These are phyloP conservation scores for Helotiales sp. DNA, from an alignment of 2,329 filamentous ascomycete species.

Conservation along the genomic window DNA sequence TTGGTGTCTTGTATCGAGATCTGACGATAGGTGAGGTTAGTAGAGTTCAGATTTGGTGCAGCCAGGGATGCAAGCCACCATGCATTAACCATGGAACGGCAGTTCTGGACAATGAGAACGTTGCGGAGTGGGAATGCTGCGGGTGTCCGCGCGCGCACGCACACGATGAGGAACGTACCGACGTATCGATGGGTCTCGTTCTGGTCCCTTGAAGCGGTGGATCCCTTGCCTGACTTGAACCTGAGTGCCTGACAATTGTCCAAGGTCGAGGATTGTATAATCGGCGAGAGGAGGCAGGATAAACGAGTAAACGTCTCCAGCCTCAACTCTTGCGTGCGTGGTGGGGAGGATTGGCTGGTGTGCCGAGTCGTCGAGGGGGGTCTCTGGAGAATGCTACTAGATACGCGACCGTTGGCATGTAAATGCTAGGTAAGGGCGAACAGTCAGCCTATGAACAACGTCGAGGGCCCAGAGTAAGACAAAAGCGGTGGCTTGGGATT, in stretches of 20 bases:
- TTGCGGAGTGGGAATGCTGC: slow-evolving; percentile 21
- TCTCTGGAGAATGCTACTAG: slow-evolving; percentile 28
- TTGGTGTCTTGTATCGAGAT: slow-evolving; percentile 25
- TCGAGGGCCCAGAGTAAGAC: not conserved
- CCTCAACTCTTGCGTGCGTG: slow-evolving; percentile 23
- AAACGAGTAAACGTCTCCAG: slow-evolving; percentile 40
- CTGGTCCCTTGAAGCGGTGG: slow-evolving; percentile 12
- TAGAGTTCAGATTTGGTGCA: not conserved
- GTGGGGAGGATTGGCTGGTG: slow-evolving; percentile 20
- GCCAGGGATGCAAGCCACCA: slow-evolving; percentile 3
- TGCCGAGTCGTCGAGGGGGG: slow-evolving; percentile 22
- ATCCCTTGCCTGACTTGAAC: slow-evolving; percentile 25
- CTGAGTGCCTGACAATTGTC: slow-evolving; percentile 18
- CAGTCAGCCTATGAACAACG: slow-evolving; percentile 27
- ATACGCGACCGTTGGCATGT: slow-evolving; percentile 36
- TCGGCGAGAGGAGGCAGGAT: slow-evolving; percentile 32
- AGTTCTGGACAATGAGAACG: not conserved
- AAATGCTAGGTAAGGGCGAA: slow-evolving; percentile 33
- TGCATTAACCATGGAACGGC: not conserved
- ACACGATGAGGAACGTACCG: slow-evolving; percentile 20
- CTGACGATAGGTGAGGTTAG: slow-evolving; percentile 20
- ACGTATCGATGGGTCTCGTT: slow-evolving; percentile 15
- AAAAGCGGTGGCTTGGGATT: not conserved
- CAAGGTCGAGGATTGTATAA: slow-evolving; percentile 19
- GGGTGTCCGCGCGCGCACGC: no score